These are phyloP conservation scores for Chlamydomonas sphaeroides DNA, from an alignment of 139 green algal genomes.

Conservation along the genomic window DNA sequence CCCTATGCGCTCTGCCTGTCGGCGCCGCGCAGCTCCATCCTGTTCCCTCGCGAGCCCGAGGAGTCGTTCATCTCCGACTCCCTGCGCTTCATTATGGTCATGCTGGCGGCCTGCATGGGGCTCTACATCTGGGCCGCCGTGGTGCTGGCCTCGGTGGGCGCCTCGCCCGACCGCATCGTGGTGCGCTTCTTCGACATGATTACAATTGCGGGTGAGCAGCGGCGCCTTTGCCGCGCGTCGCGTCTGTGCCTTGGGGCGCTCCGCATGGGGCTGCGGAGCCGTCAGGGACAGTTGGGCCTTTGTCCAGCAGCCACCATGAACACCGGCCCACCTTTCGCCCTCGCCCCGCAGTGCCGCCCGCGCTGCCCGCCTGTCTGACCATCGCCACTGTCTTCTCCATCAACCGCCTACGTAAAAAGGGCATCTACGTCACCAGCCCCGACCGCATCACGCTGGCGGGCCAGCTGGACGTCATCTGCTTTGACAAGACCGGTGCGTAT, in stretches of 20 bases:
- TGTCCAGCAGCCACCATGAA: too few species aligned
- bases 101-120: slow-evolving; percentile 59
- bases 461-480: slow-evolving; percentile 74
- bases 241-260: too few species aligned
- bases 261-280: too few species aligned
- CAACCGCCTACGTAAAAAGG: slow-evolving; percentile 56
- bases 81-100: slow-evolving; percentile 71
- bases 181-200: slow-evolving; percentile 79
- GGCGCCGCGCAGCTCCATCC: slow-evolving; percentile 60
- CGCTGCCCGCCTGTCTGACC: slow-evolving; percentile 77
- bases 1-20: too few species aligned
- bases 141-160: slow-evolving; percentile 55
- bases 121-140: slow-evolving; percentile 75
- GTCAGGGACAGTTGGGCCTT: too few species aligned
- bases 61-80: slow-evolving; percentile 68
- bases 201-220: slow-evolving; percentile 78
- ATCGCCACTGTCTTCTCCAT: slow-evolving; percentile 75
- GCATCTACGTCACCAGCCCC: slow-evolving; percentile 71
- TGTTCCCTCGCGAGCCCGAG: slow-evolving; percentile 63
- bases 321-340: too few species aligned
- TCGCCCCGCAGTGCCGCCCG: too few species aligned
- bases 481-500: slow-evolving; percentile 84
- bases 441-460: slow-evolving; percentile 68
- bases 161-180: slow-evolving; percentile 52
- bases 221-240: too few species aligned